Conservation (phyloP, 345 rosid species). For the Euphorbia lathyris region DNA sequence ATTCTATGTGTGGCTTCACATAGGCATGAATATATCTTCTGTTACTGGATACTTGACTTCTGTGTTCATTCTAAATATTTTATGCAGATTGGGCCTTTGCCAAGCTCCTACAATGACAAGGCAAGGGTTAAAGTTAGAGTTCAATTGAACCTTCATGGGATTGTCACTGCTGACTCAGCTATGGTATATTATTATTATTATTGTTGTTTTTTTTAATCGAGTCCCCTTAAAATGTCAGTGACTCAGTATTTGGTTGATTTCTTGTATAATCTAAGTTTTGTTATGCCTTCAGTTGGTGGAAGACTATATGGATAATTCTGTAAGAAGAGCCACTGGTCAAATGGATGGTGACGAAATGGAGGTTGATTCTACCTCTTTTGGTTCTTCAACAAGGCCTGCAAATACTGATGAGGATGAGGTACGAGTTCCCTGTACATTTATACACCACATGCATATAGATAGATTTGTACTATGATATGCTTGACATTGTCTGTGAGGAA, state of each 20-base stretch:
- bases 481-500: not conserved
- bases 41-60: slow-evolving; percentile 9
- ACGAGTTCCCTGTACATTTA: slow-evolving; percentile 13
- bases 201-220: not conserved
- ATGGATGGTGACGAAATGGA: slow-evolving; percentile 22
- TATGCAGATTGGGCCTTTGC: slow-evolving; percentile 71
- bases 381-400: slow-evolving; percentile 21
- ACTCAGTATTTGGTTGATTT: not conserved
- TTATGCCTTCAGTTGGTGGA: slow-evolving; percentile 46
- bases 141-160: slow-evolving; percentile 66
- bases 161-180: slow-evolving; percentile 56
- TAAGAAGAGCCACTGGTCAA: slow-evolving; percentile 11
- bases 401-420: slow-evolving; percentile 30
- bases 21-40: not conserved
- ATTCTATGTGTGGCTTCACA: not conserved
- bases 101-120: slow-evolving; percentile 39
- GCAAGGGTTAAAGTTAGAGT: slow-evolving; percentile 64
- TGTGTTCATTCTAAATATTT: slow-evolving; percentile 2
- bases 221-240: not conserved
- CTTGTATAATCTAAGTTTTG: not conserved
- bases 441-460: not conserved
- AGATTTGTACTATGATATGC: not conserved
- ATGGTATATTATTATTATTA: slow-evolving; percentile 27
- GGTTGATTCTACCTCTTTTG: slow-evolving; percentile 20
- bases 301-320: slow-evolving; percentile 32